Base-by-base conservation (phyloP, 176 grass and related monocot species). In the Themeda triandra region DNA sequence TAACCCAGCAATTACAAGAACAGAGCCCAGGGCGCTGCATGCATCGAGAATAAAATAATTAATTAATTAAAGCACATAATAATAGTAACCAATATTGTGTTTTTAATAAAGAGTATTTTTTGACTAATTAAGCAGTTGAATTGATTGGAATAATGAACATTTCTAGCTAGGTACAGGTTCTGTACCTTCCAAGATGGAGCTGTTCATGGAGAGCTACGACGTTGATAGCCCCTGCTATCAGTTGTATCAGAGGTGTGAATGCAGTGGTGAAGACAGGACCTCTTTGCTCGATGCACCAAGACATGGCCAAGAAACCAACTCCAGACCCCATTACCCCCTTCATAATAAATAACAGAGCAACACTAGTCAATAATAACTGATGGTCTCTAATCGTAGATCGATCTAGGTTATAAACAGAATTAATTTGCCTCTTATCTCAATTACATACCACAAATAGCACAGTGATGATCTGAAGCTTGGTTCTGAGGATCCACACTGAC, bases 231-330 rank as follows among this genome's bases (percentile, higher is more conserved):
- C 88, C 92, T 53, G 93, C 94, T 25, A 94, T 49, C 2, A 97
- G 76, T 63, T 97, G 94, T 45, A 92, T 77, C 0, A 92, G 85
- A 85, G 94, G 92, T 54, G 91, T 97, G 90, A 97, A 97, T 62
- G 94, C 87, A 32, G 94, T 85, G 3, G 90, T 88, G 75, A 97
- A 97, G 76, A 94, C 86, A 14, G 94, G 80, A 4, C 94, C 94
- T 59, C 87, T 88, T 75, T 92, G 87, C 86, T 91, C 87, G 56
- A 97, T 84, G 64, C 90, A 92, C 92, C 92, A 97, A 69, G 94
- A 87, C 90, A 97, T 90, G 59, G 71, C 75, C 81, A 97, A 65
- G 80, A 94, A 94, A n/a, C 76, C 88, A 56, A 94, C 44, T 25
- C 92, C 94, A 24, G 94, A 97, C 42, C 90, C 92, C 39, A 82